These are phyloP conservation scores for Septoria linicola DNA, from an alignment of 2,329 filamentous ascomycete genomes.

Conservation along the genomic window DNA sequence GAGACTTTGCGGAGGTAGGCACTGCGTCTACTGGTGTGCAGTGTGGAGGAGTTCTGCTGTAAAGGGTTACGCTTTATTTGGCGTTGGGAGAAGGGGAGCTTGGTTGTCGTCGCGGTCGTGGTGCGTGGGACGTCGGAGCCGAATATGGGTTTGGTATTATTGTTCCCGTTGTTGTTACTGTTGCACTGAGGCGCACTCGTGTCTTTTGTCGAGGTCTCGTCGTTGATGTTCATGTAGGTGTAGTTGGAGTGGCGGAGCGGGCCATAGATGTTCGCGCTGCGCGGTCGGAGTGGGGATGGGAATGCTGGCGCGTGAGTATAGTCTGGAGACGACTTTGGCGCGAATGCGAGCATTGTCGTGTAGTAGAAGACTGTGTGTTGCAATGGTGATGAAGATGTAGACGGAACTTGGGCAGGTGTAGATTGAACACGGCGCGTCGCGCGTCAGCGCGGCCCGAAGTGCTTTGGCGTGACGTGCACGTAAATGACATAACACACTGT, in stretches of 20 bases:
- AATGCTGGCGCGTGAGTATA: slow-evolving; percentile 32
- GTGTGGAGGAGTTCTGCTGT: neutral
- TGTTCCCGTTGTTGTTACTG: neutral
- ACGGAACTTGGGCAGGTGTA: too few relatives aligned
- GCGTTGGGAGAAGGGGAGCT: slow-evolving; percentile 14
- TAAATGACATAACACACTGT: too few relatives aligned
- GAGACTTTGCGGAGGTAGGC: slow-evolving; percentile 65
- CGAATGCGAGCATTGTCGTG: slow-evolving; percentile 21
- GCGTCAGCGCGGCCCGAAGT: neutral
- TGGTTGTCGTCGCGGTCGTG: slow-evolving; percentile 2
- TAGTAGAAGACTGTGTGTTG: neutral
- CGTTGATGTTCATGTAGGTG: slow-evolving; percentile 25
- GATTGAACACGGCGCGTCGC: neutral
- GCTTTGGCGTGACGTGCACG: too few relatives aligned
- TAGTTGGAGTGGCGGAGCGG: slow-evolving; percentile 17
- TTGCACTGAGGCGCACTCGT: neutral
- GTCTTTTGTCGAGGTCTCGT: neutral
- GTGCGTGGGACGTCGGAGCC: neutral
- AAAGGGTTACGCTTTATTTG: slow-evolving; percentile 7
- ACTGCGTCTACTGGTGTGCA: slow-evolving; percentile 49
- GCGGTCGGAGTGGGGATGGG: slow-evolving; percentile 48
- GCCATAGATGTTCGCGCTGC: slow-evolving; percentile 42
- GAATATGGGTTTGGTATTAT: neutral
- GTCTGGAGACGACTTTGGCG: slow-evolving; percentile 22
- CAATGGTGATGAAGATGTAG: neutral